Evolutionary conservation across 2,329 filamentous ascomycete genomes (phyloP), one percentile per base, ranked within the genome.

Genomic region (Fusarium coicis): DNA sequence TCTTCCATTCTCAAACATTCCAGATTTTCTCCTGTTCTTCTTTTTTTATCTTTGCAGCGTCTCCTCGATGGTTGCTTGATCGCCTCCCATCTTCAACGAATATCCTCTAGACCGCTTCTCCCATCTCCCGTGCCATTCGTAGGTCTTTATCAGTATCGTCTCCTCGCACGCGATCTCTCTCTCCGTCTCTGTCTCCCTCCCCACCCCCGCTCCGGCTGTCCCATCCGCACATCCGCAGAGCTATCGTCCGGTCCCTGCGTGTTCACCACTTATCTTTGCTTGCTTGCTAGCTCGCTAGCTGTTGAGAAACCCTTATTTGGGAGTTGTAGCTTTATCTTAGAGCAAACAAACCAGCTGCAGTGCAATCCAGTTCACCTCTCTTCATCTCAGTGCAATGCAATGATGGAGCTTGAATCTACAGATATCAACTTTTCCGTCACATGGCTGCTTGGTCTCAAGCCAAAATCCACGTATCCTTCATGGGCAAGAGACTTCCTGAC

Each of bases 341-440:
- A 77, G 67, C 68, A 77, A 69, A 69, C 66, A 55, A 65, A 64
- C 23, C 61, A 67, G 30, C 36, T 54, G 19, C 65, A 66, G 52
- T 54, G 50, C 50, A 40, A 54, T 14, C 50, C 23, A 39, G 50
- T 53, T 53, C 34, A 53, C 50, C 36, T 53, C 50, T 39, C 50
- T 39, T 53, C 50, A 53, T 37, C 42, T 44, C 53, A 56, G 73
- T 73, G 50, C 50, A 57, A 57, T 57, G 71, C 70, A 65, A 74
- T 73, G 63, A 78, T 76, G 76, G 73, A 78, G 62, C 77, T 76
- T 62, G 66, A 76, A 65, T 77, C 72, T 44, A 70, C 70, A 43
- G 73, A 77, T 57, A 71, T 76, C 66, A 77, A 66, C 70, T 79
- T 79, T 71, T 78, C 70, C 39, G 76, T 79, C 63, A 78, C 75